Base-by-base conservation (phyloP, 768 basidiomycete species). In the Tylopilus sp. region DNA sequence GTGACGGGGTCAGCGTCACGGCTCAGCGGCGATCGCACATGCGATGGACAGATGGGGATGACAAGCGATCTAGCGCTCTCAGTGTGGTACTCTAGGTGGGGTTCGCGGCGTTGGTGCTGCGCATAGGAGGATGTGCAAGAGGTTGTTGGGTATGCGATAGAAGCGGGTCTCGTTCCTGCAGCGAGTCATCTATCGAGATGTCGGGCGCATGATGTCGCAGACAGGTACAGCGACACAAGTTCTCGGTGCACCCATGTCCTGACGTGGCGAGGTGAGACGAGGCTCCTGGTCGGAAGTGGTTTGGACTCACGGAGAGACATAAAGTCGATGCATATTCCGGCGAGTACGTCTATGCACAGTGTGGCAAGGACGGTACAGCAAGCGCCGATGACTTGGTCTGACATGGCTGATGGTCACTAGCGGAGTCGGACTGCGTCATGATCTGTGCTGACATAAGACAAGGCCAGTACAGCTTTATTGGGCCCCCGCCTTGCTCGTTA, bases 211-310 rank as follows among this genome's bases (percentile, higher is more conserved):
- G 40, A 18, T 50, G 47, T 8, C 25, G 45, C 8, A 33, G 26
- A 43, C 64, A 61, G 8, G 59, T 42, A 39, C 60, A 69, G 11
- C 35, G 44, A 49, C 68, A 68, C 12, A 69, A 3, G 0, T 55
- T 56, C 56, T 63, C 57, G 2, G 68, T 65, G 9, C 61, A 68
- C 17, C 48, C 12, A 17, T 50, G 66, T 48, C 51, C 68, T 67
- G 48, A n/a, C 4, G 33, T 17, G 33, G 15, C 33, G 11, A 28
- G 33, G 33, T 35, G 33, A 35, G 33, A 15, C 17, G 33, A 6
- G 33, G 15, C 15, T 35, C 33, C 1, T 35, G 5, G 15, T 17
- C 13, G 33, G 33, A 3, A 6, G 15, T 17, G 15, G 3, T 6
- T 17, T 13, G 13, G 1, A 47, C 67, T 50, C 44, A 68, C 67